These are phyloP conservation scores for Triangularia setosa DNA, from an alignment of 2,329 filamentous ascomycete genomes.

Conservation along the genomic window DNA sequence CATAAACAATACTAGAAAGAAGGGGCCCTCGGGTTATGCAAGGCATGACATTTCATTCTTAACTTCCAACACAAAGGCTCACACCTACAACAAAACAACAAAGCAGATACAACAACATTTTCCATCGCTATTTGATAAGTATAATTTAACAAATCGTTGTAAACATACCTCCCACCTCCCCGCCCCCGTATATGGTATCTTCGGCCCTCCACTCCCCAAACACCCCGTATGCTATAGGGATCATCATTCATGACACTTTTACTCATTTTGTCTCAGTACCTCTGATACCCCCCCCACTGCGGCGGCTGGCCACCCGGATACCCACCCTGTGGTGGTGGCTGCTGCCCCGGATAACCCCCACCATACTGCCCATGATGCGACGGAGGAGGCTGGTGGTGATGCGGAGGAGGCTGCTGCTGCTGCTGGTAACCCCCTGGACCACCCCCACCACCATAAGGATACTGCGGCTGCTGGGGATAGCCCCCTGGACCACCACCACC, in stretches of 20 bases:
- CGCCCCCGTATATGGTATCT: neutral
- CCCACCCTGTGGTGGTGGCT: conserved; percentile 28
- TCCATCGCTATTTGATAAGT: no score
- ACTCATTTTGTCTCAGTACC: neutral
- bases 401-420: conserved; percentile 13
- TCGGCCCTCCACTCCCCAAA: neutral
- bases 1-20: no score
- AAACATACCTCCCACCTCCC: neutral
- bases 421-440: conserved; percentile 13
- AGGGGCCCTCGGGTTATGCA: no score
- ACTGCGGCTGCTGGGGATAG: conserved; percentile 7
- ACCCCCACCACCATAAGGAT: conserved; percentile 11
- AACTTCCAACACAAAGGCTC: no score
- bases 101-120: no score
- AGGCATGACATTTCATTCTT: no score
- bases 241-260: neutral
- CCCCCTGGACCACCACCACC: neutral
- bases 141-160: no score
- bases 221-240: neutral
- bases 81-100: no score
- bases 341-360: conserved; percentile 16
- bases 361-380: neutral
- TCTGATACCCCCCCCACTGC: conserved; percentile 29
- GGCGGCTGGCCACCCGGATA: conserved; percentile 26
- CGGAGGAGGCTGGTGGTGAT: neutral